Base-by-base conservation (phyloP, 2,329 filamentous ascomycete species). In the Fusarium lyarnte region DNA sequence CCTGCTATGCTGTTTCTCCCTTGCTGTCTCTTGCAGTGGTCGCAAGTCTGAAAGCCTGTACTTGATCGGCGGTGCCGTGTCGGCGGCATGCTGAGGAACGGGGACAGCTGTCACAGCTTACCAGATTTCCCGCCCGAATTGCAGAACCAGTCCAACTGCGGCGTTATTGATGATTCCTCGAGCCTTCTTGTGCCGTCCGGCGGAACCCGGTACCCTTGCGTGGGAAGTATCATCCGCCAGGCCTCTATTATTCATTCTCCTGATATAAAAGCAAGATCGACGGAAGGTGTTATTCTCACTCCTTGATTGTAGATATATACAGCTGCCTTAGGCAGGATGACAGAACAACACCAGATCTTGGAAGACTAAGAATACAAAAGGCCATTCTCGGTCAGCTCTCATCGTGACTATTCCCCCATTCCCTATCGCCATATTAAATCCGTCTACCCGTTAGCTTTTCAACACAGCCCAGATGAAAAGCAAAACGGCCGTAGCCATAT, bases 1-100 rank as follows among this genome's bases (percentile, higher is more conserved):
- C 67, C 8, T 67, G 62, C 23, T 71, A 71, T 36, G 62, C 63
- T 8, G 14, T 71, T 11, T 71, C 69, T 35, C 69, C 69, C 9
- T n/a, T 71, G 10, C 5, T 71, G 25, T 71, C 69, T 12, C 12
- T 71, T 16, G 69, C 67, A 16, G 69, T 71, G 5, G 69, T 71
- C 13, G 67, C 67, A 6, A 71, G 69, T 54, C 36, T 71, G 4
- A 67, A 71, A n/a, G 69, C 67, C 16, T 71, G 67, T 29, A 54
- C 51, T 23, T 69, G 35, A 42, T 27, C 2, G 3, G 17, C 16
- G 16, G 10, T 14, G 2, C 5, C 49, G 8, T 38, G 13, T 29
- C 23, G 8, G 8, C 19, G 10, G 19, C 33, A 39, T 53, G 25
- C 23, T 16, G 10, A 17, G 2, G 1, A 39, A n/a, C 10, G 14